Conservation (phyloP, 768 basidiomycete species). For the Gelatoporia subvermispora region DNA sequence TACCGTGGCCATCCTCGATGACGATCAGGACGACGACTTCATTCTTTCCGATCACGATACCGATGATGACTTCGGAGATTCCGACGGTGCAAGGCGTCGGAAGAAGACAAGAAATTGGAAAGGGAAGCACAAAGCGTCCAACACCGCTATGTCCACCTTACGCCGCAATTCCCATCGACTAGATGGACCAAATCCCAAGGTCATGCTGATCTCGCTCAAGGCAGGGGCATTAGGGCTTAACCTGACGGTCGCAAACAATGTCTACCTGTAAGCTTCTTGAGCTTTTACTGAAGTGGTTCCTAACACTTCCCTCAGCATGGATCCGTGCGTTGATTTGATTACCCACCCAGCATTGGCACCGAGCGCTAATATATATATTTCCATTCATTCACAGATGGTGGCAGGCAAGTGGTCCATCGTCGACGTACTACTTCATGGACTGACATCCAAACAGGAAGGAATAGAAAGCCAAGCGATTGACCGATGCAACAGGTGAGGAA, state of each 20-base stretch:
- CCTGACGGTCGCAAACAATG: conserved; percentile 85
- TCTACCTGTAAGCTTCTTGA: conserved; percentile 56
- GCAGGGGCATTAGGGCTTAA: conserved; percentile 82
- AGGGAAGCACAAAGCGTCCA: conserved; percentile 31
- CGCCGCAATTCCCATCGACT: not conserved
- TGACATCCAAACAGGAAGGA: conserved; percentile 45
- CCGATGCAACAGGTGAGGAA: conserved; percentile 59
- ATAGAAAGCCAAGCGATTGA: conserved; percentile 85
- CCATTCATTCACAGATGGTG: conserved; percentile 54
- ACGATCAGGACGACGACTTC: conserved; percentile 28
- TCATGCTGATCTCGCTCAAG: conserved; percentile 87
- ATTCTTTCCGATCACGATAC: conserved; percentile 7
- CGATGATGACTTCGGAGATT: conserved; percentile 21
- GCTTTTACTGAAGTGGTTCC: not conserved
- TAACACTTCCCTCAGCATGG: conserved; percentile 49
- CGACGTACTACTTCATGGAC: not conserved
- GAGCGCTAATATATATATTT: conserved; percentile 2
- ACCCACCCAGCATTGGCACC: no score
- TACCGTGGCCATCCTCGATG: not conserved
- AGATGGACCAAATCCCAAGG: conserved; percentile 50
- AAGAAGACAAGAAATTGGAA: conserved; percentile 28
- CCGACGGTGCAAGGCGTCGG: conserved; percentile 12
- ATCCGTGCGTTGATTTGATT: conserved; percentile 56
- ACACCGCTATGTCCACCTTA: conserved; percentile 4
- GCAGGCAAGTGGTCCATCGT: conserved; percentile 54